Conservation (phyloP, 495 filamentous ascomycete species). For the Bombardia bombarda region DNA sequence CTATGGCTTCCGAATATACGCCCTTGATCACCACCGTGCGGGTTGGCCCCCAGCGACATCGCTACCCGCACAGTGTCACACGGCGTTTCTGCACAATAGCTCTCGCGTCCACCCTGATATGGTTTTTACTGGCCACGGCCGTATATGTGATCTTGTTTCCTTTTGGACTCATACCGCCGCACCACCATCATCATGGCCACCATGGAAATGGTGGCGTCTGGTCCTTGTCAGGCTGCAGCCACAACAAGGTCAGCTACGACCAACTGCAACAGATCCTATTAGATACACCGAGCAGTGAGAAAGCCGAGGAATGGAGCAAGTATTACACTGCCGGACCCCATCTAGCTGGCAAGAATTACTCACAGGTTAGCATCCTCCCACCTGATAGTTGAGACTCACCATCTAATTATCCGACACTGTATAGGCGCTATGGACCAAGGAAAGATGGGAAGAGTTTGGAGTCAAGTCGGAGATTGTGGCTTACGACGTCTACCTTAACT, state of each 20-base stretch:
- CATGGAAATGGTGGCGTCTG: slow-evolving; percentile 28
- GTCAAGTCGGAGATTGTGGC: slow-evolving; percentile 61
- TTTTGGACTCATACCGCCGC: slow-evolving; percentile 26
- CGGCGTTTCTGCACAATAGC: slow-evolving; percentile 66
- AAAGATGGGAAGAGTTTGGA: slow-evolving; percentile 80
- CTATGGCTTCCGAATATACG: slow-evolving; percentile 42
- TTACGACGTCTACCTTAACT: slow-evolving; percentile 91
- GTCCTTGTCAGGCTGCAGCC: slow-evolving; percentile 36
- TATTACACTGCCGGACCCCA: slow-evolving; percentile 90
- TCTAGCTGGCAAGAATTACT: slow-evolving; percentile 81
- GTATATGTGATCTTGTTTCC: slow-evolving; percentile 39
- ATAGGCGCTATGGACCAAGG: slow-evolving; percentile 82
- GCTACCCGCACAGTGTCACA: slow-evolving; percentile 60
- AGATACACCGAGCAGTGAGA: slow-evolving; percentile 59
- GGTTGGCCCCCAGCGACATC: slow-evolving; percentile 44
- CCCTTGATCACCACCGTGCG: slow-evolving; percentile 54
- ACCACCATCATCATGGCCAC: slow-evolving; percentile 30
- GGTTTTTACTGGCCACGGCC: slow-evolving; percentile 54
- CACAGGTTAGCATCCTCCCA: slow-evolving; percentile 30
- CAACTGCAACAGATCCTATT: slow-evolving; percentile 64
- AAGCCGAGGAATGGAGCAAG: slow-evolving; percentile 71
- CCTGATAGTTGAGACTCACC: no score
- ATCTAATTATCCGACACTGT: no score
- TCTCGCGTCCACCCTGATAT: slow-evolving; percentile 45
- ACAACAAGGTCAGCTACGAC: slow-evolving; percentile 43